phyloP scores from a whole-genome alignment of 805 yeast species.

The Schwanniomyces vanrijiae region DNA sequence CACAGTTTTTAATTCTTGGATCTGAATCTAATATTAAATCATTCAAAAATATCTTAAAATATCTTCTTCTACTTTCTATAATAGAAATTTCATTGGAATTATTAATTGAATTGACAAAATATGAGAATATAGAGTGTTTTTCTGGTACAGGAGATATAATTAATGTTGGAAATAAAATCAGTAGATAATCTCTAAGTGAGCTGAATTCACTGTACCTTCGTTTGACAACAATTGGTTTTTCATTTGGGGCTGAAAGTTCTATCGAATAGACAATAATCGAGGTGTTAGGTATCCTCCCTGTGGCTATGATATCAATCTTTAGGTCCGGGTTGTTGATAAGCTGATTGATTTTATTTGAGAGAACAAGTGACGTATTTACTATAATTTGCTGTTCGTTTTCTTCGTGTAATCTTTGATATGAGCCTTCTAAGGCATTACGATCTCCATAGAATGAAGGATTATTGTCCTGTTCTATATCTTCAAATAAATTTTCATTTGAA shows the following conservation, averaged over 20 bases:
- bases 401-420: conserved; percentile 17
- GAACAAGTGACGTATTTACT: conserved; percentile 27
- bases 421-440: conserved; percentile 26
- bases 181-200: conserved; percentile 38
- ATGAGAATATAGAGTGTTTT: conserved; percentile 47
- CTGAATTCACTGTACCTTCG: conserved; percentile 45
- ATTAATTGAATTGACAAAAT: conserved; percentile 39
- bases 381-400: conserved; percentile 14
- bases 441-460: conserved; percentile 44
- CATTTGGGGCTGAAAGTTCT: conserved; percentile 18
- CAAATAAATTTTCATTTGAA: conserved; percentile 20
- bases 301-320: conserved; percentile 29
- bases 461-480: conserved; percentile 45
- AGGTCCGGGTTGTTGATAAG: conserved; percentile 27
- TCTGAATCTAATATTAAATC: conserved; percentile 34
- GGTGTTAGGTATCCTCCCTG: conserved; percentile 36
- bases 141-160: conserved; percentile 47
- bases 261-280: conserved; percentile 39
- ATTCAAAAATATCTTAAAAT: conserved; percentile 43
- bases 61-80: conserved; percentile 50
- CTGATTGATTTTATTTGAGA: conserved; percentile 30
- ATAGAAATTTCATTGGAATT: conserved; percentile 33
- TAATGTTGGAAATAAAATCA: conserved; percentile 38
- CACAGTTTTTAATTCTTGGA: conserved; percentile 32
- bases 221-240: conserved; percentile 32